Evolutionary conservation across 2,329 filamentous ascomycete genomes (phyloP).

Genomic region (Fusarium zealandicum): DNA sequence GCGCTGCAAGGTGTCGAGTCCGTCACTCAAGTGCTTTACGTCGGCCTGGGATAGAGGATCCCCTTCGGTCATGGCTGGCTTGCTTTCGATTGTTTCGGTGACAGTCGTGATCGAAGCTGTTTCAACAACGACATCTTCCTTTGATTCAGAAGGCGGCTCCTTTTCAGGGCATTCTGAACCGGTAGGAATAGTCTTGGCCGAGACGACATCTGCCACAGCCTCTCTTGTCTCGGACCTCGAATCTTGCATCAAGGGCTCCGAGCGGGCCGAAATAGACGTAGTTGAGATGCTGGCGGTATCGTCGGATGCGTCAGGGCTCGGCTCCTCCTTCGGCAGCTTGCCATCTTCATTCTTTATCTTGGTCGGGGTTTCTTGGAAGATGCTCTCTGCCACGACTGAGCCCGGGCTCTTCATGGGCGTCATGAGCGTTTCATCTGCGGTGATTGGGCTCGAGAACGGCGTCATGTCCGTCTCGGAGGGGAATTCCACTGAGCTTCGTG

Average conservation of each 20-base stretch:
- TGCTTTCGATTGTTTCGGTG: background rate
- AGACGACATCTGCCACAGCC: background rate
- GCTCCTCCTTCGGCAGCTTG: no score
- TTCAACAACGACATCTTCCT: background rate
- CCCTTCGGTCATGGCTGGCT: background rate
- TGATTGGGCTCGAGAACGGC: slow-evolving; percentile 14
- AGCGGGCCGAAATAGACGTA: background rate
- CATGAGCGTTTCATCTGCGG: background rate
- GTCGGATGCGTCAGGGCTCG: background rate
- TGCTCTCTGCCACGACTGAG: background rate
- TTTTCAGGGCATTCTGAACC: background rate
- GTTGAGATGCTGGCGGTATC: background rate
- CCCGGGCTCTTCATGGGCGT: background rate
- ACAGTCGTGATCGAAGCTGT: background rate
- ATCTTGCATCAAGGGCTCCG: no score
- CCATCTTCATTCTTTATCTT: background rate
- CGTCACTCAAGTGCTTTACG: background rate
- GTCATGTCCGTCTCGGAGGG: background rate
- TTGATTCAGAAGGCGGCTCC: background rate
- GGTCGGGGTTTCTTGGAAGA: slow-evolving; percentile 1
- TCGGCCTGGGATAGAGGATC: background rate
- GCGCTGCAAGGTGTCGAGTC: background rate
- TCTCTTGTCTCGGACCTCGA: background rate
- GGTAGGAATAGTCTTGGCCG: background rate
- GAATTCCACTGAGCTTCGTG: slow-evolving; percentile 10